These are phyloP conservation scores for Podaxis sp. DNA, from an alignment of 768 basidiomycete genomes.

Conservation along the genomic window DNA sequence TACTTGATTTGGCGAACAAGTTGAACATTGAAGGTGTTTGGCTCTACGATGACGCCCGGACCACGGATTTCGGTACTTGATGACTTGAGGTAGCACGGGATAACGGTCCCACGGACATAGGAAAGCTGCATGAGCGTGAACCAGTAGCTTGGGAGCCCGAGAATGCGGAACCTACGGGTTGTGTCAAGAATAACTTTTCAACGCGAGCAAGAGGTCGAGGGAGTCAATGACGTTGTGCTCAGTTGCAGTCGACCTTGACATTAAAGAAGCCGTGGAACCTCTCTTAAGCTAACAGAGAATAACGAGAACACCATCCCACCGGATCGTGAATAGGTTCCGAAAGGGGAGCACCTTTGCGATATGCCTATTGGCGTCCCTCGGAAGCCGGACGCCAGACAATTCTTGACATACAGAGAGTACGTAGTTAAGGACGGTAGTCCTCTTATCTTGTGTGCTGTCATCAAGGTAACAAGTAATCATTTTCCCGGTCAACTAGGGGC, in stretches of 20 bases:
- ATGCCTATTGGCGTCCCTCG: background rate
- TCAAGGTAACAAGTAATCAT: background rate
- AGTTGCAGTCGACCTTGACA: background rate
- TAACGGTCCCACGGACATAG: background rate
- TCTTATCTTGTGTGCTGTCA: background rate
- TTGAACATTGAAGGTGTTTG: background rate
- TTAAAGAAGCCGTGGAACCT: background rate
- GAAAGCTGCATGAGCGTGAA: background rate
- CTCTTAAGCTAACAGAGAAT: background rate
- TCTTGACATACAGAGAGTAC: background rate
- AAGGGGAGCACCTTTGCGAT: background rate
- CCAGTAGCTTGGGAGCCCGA: too few relatives aligned
- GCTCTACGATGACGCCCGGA: background rate
- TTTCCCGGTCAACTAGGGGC: background rate
- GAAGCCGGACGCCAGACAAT: background rate
- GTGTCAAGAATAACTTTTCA: background rate
- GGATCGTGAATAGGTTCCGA: background rate
- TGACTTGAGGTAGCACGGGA: background rate
- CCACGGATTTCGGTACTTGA: background rate
- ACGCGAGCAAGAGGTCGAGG: background rate
- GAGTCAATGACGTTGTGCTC: background rate
- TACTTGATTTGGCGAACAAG: background rate
- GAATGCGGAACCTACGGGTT: background rate
- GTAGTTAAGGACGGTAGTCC: background rate
- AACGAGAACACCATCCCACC: background rate